phyloP scores from a whole-genome alignment of 2,329 filamentous ascomycete genomes.

The Drechslerella stenobrocha region DNA sequence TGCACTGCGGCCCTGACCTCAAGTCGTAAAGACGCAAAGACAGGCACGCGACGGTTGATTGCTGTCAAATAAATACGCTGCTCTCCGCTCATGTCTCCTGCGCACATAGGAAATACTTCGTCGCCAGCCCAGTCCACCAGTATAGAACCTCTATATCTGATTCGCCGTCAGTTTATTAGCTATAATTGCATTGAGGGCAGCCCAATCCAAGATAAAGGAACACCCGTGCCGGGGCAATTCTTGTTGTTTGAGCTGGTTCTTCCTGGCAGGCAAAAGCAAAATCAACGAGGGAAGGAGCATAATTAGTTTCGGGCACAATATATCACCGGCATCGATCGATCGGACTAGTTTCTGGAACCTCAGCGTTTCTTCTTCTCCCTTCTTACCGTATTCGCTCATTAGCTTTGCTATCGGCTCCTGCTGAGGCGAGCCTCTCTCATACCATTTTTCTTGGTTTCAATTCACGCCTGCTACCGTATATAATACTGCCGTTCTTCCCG shows the following conservation, averaged over 20 bases:
- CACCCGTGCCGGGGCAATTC: too few relatives aligned
- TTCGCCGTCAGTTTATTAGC: too few relatives aligned
- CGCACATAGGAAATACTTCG: too few relatives aligned
- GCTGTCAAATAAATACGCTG: neutral
- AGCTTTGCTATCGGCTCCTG: neutral
- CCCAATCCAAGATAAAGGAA: too few relatives aligned
- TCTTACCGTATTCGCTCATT: constrained; percentile 12
- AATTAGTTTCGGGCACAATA: too few relatives aligned
- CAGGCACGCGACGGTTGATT: constrained; percentile 6
- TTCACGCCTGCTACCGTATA: too few relatives aligned
- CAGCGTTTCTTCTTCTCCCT: neutral
- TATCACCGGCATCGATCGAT: constrained; percentile 12
- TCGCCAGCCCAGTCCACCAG: too few relatives aligned
- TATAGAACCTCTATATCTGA: too few relatives aligned
- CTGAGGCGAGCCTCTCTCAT: too few relatives aligned
- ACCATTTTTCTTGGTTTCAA: constrained; percentile 9
- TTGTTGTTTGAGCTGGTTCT: neutral
- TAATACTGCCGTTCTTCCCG: too few relatives aligned
- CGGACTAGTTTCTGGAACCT: neutral
- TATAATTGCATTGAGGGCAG: constrained; percentile 12
- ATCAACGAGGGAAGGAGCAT: constrained; percentile 24
- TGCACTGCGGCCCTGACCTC: neutral
- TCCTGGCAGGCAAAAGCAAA: neutral
- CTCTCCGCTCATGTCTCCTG: too few relatives aligned
- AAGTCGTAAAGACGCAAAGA: constrained; percentile 33